Evolutionary conservation across 495 filamentous ascomycete species (phyloP), one percentile per base, ranked within the genome.

Genomic region (Tuber borchii): DNA sequence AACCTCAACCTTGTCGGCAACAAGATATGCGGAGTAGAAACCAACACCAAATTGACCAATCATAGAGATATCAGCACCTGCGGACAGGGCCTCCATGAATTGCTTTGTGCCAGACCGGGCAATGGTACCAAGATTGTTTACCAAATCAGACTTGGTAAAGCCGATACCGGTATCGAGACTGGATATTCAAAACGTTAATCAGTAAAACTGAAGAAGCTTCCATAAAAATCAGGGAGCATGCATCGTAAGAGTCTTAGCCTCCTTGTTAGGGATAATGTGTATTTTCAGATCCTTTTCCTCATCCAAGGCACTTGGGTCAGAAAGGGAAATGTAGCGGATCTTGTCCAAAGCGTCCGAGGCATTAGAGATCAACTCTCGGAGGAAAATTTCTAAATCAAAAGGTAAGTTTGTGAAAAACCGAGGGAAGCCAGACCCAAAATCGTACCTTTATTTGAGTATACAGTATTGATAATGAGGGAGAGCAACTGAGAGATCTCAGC

Each of bases 401-500:
- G 42, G 65, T 80, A 39, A 80, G 78, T 48, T 65, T 34, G 22
- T 43, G 22, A 20, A 40, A 34, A 37, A 68, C 70, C 19, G 34
- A 26, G 17, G 70, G 17, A 17, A 70, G 37, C 22, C 19, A 37
- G 17, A 34, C 40, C 31, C 69, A 9, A 48, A 20, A 19, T 31
- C 77, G 65, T 76, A 88, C 97, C 95, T 90, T 99, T 99, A 90
- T 99, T 99, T 79, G 94, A 97, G 90, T 99, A 99, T 88, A 99
- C 95, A 76, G 95, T 98, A 92, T 99, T 99, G 88, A 99, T 98
- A 87, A 99, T 98, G 83, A 99, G 91, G 78, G 91, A 93, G 84
- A 99, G 92, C 73, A 99, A 93, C 93, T 99, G 95, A 91, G 93
- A 97, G 86, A 98, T 98, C 91, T 97, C 95, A 91, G 94, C 95